A percentile compares a stretch with the other conserved stretches of the same genome.
Conservation (phyloP, 2,329 filamentous ascomycete genomes). For the Chrysoporthe deuterocubensis region DNA sequence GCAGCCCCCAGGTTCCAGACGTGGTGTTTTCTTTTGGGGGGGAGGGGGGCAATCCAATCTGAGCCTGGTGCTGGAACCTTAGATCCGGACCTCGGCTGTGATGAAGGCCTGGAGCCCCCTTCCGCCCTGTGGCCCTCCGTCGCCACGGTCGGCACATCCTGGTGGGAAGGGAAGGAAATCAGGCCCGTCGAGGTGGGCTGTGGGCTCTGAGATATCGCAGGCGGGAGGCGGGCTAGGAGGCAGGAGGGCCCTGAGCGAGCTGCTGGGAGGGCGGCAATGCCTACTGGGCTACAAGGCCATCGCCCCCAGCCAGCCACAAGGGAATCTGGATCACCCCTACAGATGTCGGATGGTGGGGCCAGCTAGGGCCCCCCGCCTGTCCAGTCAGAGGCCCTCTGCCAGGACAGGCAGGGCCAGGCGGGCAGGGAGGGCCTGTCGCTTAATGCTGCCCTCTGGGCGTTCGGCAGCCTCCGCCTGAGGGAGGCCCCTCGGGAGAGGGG, state of each 20-base stretch:
- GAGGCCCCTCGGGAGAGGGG: background rate
- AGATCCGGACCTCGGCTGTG: background rate
- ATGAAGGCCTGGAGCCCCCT: background rate
- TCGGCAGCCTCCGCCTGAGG: constrained; percentile 7
- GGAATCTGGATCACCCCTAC: constrained; percentile 1
- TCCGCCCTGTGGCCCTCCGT: background rate
- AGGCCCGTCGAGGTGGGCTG: too few species aligned
- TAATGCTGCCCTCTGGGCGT: background rate
- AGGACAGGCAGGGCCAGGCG: background rate
- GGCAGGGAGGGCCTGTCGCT: constrained; percentile 1
- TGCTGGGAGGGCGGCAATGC: too few species aligned
- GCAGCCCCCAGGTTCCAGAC: background rate
- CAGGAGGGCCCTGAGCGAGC: background rate
- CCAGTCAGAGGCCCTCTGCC: background rate
- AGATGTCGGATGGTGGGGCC: background rate
- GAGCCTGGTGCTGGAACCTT: background rate
- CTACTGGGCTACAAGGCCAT: too few species aligned
- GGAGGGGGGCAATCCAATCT: background rate
- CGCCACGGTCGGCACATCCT: background rate
- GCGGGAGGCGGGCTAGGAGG: background rate
- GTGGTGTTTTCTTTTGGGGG: background rate
- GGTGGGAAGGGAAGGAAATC: too few species aligned
- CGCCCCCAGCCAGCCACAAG: background rate
- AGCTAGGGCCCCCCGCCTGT: background rate
- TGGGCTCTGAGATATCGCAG: too few species aligned